phyloP scores from a whole-genome alignment of 73 alveolate genomes.

The Paramecium primaurelia region DNA sequence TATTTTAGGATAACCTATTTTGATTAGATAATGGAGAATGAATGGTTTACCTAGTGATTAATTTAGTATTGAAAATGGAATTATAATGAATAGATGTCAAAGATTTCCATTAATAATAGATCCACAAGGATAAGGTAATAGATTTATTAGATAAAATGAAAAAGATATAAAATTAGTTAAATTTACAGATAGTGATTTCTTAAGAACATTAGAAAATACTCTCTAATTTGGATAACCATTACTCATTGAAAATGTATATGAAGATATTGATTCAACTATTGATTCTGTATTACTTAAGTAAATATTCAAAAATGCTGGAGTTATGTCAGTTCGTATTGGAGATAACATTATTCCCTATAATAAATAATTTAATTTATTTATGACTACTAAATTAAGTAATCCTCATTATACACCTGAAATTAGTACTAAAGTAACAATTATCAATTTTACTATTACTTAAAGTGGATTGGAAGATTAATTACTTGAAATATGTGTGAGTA shows the following conservation, averaged over 20 bases:
- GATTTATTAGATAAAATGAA: conserved; percentile 76
- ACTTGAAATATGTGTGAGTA: conserved; percentile 46
- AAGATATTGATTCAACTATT: conserved; percentile 94
- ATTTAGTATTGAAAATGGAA: conserved; percentile 98
- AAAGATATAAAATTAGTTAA: conserved; percentile 72
- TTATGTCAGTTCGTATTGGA: conserved; percentile 84
- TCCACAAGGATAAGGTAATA: conserved; percentile 96
- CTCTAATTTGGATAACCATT: conserved; percentile 89
- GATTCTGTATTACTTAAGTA: conserved; percentile 91
- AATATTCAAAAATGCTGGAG: conserved; percentile 87
- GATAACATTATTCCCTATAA: conserved; percentile 61
- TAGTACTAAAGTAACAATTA: conserved; percentile 87
- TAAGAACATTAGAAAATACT: conserved; percentile 83
- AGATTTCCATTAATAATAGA: conserved; percentile 99
- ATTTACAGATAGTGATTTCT: conserved; percentile 78
- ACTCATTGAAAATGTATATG: conserved; percentile 93
- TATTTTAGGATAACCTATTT: conserved; percentile 90
- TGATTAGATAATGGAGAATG: conserved; percentile 92
- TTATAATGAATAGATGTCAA: conserved; percentile 91
- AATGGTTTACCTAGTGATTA: conserved; percentile 98
- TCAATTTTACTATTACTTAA: conserved; percentile 95
- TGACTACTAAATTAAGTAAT: conserved; percentile 97
- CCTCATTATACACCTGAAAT: conserved; percentile 99
- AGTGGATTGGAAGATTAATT: conserved; percentile 97
- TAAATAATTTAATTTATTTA: conserved; percentile 71